phyloP scores from a whole-genome alignment of 140 eudicot genomes.

The Ambrosia hybrid region DNA sequence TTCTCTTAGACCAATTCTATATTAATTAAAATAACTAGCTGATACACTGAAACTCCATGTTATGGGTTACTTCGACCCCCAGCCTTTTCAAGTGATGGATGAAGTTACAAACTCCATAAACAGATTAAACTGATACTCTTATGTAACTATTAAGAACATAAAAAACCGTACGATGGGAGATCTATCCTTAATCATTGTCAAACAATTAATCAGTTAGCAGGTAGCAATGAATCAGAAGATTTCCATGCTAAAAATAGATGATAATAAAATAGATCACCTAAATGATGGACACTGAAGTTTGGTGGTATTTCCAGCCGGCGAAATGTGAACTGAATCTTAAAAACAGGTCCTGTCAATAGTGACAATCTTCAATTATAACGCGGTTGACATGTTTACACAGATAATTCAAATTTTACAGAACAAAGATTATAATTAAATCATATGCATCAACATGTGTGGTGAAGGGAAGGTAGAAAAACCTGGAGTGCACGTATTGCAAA shows the following conservation, averaged over 20 bases:
- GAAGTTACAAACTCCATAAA: no score
- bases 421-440: background rate
- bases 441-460: background rate
- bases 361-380: slow-evolving; percentile 5
- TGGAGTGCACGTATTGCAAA: slow-evolving; percentile 79
- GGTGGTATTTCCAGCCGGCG: slow-evolving; percentile 94
- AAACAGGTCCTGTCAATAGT: slow-evolving; percentile 77
- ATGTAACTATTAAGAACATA: no score
- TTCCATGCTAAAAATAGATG: background rate
- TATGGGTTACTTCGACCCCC: no score
- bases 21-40: no score
- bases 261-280: slow-evolving; percentile 50
- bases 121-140: no score
- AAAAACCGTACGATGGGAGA: no score
- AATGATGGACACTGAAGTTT: slow-evolving; percentile 62
- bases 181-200: no score
- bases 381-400: slow-evolving; percentile 8
- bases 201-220: background rate
- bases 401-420: slow-evolving; percentile 4
- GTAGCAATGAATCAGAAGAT: background rate
- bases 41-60: no score
- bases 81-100: no score
- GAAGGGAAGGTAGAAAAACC: slow-evolving; percentile 44
- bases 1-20: background rate
- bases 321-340: slow-evolving; percentile 81